phyloP scores from a whole-genome alignment of 2,329 filamentous ascomycete genomes.

The Fusarium gaditjirri region DNA sequence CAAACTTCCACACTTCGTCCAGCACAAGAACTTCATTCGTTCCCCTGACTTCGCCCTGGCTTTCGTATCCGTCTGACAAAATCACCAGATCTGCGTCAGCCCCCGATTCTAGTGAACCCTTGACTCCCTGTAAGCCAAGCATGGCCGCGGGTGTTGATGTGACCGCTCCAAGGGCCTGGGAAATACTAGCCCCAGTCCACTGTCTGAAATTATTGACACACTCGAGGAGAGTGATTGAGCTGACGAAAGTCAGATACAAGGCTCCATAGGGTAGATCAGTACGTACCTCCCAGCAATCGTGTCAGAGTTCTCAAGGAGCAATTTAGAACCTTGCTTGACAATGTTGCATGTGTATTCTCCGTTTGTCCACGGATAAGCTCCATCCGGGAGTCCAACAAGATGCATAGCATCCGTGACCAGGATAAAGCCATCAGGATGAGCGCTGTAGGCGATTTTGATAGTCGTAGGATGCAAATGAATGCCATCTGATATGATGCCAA shows the following conservation, averaged over 20 bases:
- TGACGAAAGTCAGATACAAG: conserved; percentile 44
- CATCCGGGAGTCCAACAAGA: conserved; percentile 84
- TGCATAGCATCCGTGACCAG: conserved; percentile 95
- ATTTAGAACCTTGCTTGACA: conserved; percentile 75
- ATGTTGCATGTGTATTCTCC: conserved; percentile 67
- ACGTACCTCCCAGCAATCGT: conserved; percentile 80
- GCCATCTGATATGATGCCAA: conserved; percentile 90
- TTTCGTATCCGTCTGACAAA: conserved; percentile 63
- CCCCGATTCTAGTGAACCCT: conserved; percentile 72
- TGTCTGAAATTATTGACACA: conserved; percentile 84
- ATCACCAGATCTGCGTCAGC: conserved; percentile 78
- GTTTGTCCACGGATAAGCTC: conserved; percentile 88
- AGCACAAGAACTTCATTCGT: conserved; percentile 66
- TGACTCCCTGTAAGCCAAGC: conserved; percentile 73
- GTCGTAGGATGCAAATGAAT: conserved; percentile 90
- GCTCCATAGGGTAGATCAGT: not conserved
- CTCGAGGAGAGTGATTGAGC: conserved; percentile 78
- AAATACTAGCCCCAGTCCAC: conserved; percentile 76
- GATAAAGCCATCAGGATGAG: conserved; percentile 85
- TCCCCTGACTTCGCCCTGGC: conserved; percentile 44
- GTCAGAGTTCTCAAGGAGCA: conserved; percentile 81
- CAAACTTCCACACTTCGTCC: conserved; percentile 87
- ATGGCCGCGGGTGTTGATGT: conserved; percentile 82
- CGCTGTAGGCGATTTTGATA: conserved; percentile 88
- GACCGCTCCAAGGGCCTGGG: conserved; percentile 76